Evolutionary conservation across 306 rosid genomes (phyloP), one percentile per base, ranked within the genome.

Genomic region (Trifolium repens): DNA sequence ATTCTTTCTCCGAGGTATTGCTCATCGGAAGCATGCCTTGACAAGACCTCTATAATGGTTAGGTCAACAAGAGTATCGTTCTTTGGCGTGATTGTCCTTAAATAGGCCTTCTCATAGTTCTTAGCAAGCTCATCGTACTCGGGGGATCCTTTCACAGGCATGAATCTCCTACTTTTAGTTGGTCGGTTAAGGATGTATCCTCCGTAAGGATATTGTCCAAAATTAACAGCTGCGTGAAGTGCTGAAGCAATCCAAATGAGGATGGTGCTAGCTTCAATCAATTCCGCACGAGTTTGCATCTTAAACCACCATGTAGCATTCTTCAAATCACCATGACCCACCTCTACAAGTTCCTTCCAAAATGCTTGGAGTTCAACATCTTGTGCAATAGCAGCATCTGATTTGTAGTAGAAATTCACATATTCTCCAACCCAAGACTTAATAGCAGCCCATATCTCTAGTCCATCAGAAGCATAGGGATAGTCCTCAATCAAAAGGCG

Each of bases 141-240:
- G 0, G 82, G 66, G 1, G 86, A 82, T 35, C 89, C 89, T 71
- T 81, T 49, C 44, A 75, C 86, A 0, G 94, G 94, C 92, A 91
- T 91, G 83, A 85, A 83, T 43, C 62, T 13, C 13, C 91, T 69
- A 65, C 91, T 91, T 2, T 83, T 26, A 1, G 97, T 89, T 9
- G 92, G 92, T 10, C 97, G 87, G 82, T 89, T 87, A 13, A 91
- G 81, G 50, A 87, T 87, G 44, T 84, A 87, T 2, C 94, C 97
- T 39, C 93, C 93, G 47, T 87, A 89, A 9, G 93, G 90, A 26
- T 87, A 89, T 15, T 89, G 89, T 37, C 94, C 91, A 8, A 87
- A 89, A 79, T 89, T 85, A 42, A 87, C 89, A n/a, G 92, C 92
- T 26, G 92, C 90, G 63, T 88, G 92, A 59, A 88, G 90, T 0